phyloP scores from a whole-genome alignment of 225 moss, liverwort and hornwort genomes.

The Asterella californica region DNA sequence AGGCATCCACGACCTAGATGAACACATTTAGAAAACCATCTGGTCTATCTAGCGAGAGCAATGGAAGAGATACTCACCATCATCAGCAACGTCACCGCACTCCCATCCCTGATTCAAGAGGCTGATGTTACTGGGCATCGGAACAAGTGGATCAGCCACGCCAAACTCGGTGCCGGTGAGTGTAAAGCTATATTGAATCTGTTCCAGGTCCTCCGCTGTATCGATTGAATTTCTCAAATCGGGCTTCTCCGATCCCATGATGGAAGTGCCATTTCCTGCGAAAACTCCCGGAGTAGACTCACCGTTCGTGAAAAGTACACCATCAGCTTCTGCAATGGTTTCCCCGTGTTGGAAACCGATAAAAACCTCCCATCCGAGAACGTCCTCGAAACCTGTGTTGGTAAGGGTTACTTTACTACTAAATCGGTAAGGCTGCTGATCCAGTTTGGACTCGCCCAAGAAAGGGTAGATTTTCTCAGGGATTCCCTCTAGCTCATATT shows the following conservation, averaged over 20 bases:
- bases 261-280: slow-evolving; percentile 31
- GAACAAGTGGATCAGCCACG: not conserved
- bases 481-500: not conserved
- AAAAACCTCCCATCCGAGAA: slow-evolving; percentile 38
- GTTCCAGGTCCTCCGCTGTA: slow-evolving; percentile 22
- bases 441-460: not conserved
- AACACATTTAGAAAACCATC: not conserved
- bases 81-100: not conserved
- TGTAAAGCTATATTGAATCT: slow-evolving; percentile 22
- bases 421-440: slow-evolving; percentile 43
- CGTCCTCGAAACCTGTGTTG: slow-evolving; percentile 33
- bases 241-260: slow-evolving; percentile 26
- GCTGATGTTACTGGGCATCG: slow-evolving; percentile 35
- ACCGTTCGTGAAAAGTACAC: slow-evolving; percentile 25
- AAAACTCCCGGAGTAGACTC: slow-evolving; percentile 22
- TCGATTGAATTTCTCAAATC: slow-evolving; percentile 38
- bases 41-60: not conserved
- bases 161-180: slow-evolving; percentile 50
- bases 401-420: slow-evolving; percentile 28
- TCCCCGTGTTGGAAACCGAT: slow-evolving; percentile 33
- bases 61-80: not conserved
- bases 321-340: slow-evolving; percentile 30
- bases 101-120: slow-evolving; percentile 38
- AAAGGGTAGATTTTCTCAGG: slow-evolving; percentile 31
- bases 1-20: not conserved